phyloP scores from a whole-genome alignment of 306 rosid species.

The Ziziphus jujuba region DNA sequence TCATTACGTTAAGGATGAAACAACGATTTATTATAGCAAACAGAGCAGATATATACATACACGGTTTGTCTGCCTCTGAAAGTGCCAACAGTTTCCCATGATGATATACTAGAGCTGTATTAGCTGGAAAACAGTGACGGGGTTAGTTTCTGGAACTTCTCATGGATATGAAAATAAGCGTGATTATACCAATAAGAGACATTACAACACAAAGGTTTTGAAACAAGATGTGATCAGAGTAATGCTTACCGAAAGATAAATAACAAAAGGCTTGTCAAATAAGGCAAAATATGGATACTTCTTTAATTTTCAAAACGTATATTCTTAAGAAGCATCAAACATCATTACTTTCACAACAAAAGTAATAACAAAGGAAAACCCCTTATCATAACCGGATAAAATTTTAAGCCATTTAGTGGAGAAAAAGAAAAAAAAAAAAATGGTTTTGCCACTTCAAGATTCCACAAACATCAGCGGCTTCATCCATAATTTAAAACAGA shows the following conservation, averaged over 20 bases:
- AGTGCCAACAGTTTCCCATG: slow-evolving; percentile 92
- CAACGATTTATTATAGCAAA: slow-evolving; percentile 9
- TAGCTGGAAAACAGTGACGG: slow-evolving; percentile 49
- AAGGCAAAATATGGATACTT: background rate
- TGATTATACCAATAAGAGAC: too few relatives aligned
- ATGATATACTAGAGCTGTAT: slow-evolving; percentile 90
- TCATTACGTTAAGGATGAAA: background rate
- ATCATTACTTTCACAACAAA: background rate
- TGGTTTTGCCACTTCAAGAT: too few relatives aligned
- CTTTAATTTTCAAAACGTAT: background rate
- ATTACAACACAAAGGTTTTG: too few relatives aligned
- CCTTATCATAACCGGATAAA: background rate
- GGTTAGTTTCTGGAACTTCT: slow-evolving; percentile 24
- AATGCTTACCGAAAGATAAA: too few relatives aligned
- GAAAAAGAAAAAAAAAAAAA: too few relatives aligned
- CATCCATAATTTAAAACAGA: too few relatives aligned
- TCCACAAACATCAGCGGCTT: too few relatives aligned
- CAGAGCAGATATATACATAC: slow-evolving; percentile 47
- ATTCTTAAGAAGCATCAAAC: background rate
- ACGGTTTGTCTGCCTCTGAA: slow-evolving; percentile 91
- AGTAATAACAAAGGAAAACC: background rate
- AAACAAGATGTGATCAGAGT: too few relatives aligned
- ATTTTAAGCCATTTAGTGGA: background rate
- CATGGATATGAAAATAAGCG: too few relatives aligned
- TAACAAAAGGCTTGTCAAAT: background rate